Base-by-base conservation (phyloP, 768 basidiomycete species). In the Lactarius trivialis region DNA sequence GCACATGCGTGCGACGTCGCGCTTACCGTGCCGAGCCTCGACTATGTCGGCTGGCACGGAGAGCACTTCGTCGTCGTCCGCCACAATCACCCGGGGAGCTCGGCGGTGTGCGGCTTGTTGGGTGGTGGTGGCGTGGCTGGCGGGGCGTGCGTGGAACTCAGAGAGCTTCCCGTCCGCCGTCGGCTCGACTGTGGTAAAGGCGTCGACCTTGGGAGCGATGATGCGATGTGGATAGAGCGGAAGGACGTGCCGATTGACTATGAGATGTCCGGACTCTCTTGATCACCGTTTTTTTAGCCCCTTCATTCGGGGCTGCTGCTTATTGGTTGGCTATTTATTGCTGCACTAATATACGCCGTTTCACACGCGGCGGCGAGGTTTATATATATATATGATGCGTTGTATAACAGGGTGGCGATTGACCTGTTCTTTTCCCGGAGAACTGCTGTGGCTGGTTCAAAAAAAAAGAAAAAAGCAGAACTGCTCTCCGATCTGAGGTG, bases 221-320 rank as follows among this genome's bases (percentile, higher is more conserved):
- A 85, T 69, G 82, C 81, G 33, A 77, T 80, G 49, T 86, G 85
- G 85, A 72, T 85, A 70, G 85, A 86, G 73, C 76, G 85, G 68
- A 87, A 85, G 73, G 85, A 88, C 66, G 82, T 88, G n/a, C 85
- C 85, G 59, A 85, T 86, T 75, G 85, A 86, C 72, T 87, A 85
- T 73, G 85, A 86, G 75, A 79, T 81, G 75, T 81, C 84, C 15
- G 81, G 78, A 11, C 70, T 80, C 68, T 52, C 65, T 33, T 74
- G 60, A 70, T 9, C 19, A n/a, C 24, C 7, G 33, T 21, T 55
- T 21, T 28, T 32, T 4, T 19, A 11, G 9, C 8, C 39, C 19
- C 7, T 26, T n/a, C 30, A 30, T 6, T 6, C 30, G 30, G 30
- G 30, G 30, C 30, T 6, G 41, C 41, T 21, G 41, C 41, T 45